phyloP scores from a whole-genome alignment of 2,329 filamentous ascomycete genomes.

The Thelonectria olida region DNA sequence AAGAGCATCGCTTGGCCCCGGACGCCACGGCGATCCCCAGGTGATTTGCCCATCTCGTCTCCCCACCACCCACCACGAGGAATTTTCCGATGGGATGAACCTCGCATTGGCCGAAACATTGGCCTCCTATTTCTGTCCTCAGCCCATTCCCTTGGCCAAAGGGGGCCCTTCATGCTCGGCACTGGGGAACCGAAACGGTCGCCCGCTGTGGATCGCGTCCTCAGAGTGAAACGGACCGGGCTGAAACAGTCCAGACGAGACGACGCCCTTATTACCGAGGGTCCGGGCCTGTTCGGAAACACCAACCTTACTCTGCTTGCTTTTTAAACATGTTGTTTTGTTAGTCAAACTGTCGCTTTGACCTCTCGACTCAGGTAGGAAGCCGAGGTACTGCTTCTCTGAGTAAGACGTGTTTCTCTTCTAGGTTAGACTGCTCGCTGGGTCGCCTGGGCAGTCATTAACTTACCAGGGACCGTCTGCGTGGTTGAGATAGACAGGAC shows the following conservation, averaged over 20 bases:
- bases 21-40: not conserved
- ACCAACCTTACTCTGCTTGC: not conserved
- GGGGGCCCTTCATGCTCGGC: not conserved
- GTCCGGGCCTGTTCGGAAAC: not conserved
- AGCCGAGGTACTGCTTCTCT: slow-evolving; percentile 10
- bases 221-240: slow-evolving; percentile 11
- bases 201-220: not conserved
- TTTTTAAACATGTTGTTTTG: not conserved
- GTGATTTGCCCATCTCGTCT: not conserved
- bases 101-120: slow-evolving; percentile 3
- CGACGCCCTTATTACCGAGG: not conserved
- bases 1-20: not conserved
- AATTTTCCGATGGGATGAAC: slow-evolving; percentile 12
- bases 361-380: not conserved
- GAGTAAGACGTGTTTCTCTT: not conserved
- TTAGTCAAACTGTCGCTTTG: slow-evolving; percentile 3
- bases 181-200: not conserved
- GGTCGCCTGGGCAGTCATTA: not conserved
- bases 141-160: not conserved
- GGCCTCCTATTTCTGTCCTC: not conserved
- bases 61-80: not conserved
- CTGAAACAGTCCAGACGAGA: slow-evolving; percentile 11
- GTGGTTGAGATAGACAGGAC: slow-evolving; percentile 13
- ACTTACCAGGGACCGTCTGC: not conserved
- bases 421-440: not conserved